Base-by-base conservation (phyloP, 352 stramenopile species). In the Detonula confervacea region DNA sequence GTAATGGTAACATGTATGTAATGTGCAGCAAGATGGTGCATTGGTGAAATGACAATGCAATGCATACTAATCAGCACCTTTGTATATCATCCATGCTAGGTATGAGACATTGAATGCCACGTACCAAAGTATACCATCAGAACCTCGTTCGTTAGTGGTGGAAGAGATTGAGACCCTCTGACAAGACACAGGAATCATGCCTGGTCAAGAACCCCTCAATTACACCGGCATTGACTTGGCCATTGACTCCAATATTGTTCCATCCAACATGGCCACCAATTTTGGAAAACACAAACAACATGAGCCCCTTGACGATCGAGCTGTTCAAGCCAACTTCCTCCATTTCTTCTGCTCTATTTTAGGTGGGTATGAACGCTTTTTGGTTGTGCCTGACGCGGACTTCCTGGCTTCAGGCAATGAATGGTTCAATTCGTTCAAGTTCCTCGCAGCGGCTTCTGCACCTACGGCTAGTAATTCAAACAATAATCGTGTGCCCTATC, bases 351-450 rank as follows among this genome's bases (percentile, higher is more conserved):
- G 84, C 52, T 84, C 78, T 9, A 75, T 90, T 63, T 60, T 94
- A 7, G 83, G 78, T 68, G 88, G 86, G 44, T 94, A 94, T 65
- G 88, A 94, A 74, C 71, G 84, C 25, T 94, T 80, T 62, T 59
- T 94, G 12, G 77, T 94, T 30, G 86, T 91, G 16, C 88, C 88
- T 20, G 88, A 94, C 69, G 82, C 84, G 18, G 83, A 94, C 61
- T 94, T 91, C 74, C 54, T 91, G 27, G 85, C 88, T 22, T 90
- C 78, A 55, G 88, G 76, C 33, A 87, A 92, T 72, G 88, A 94
- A 42, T 94, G 88, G 88, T 94, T 94, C 72, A 81, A 94, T 80
- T 72, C 86, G 14, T 84, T 90, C 46, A 83, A 81, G 37, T 94
- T 92, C 68, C 47, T 94, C 9, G 70, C 81, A 27, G 73, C 80